Evolutionary conservation across 148 eudicot species (phyloP).

Genomic region (Polygonum maritimum): DNA sequence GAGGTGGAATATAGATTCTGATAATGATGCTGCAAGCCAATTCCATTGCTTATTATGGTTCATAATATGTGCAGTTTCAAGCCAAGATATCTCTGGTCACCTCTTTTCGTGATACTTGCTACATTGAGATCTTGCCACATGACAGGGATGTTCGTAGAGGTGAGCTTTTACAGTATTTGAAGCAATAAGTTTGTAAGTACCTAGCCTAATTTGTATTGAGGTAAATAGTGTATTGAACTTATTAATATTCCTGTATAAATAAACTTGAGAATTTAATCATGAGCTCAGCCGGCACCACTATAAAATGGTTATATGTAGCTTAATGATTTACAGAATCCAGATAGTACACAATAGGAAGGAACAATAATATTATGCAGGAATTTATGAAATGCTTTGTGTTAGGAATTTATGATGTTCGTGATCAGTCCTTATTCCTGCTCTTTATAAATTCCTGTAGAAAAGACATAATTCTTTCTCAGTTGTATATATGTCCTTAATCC

Average conservation of each 20-base stretch:
- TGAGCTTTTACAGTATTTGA: conserved; percentile 12
- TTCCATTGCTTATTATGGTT: background rate
- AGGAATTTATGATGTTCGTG: too few relatives aligned
- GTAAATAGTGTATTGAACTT: background rate
- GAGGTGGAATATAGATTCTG: background rate
- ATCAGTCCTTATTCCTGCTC: background rate
- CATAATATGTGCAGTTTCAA: conserved; percentile 36
- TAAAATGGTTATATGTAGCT: background rate
- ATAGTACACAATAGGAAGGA: background rate
- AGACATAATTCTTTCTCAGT: background rate
- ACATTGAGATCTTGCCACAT: conserved; percentile 69
- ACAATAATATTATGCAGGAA: background rate
- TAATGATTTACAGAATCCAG: background rate
- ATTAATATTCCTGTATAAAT: background rate
- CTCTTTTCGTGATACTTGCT: conserved; percentile 62
- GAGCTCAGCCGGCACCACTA: background rate
- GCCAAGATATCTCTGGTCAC: conserved; percentile 64
- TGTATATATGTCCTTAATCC: background rate
- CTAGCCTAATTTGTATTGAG: background rate
- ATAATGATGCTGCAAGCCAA: background rate
- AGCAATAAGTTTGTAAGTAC: background rate
- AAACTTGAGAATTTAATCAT: background rate
- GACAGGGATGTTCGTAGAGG: conserved; percentile 43
- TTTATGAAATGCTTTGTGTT: too few relatives aligned
- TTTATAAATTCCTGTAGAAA: background rate